Evolutionary conservation across 768 basidiomycete genomes (phyloP).

Genomic region (Megacollybia marginata): DNA sequence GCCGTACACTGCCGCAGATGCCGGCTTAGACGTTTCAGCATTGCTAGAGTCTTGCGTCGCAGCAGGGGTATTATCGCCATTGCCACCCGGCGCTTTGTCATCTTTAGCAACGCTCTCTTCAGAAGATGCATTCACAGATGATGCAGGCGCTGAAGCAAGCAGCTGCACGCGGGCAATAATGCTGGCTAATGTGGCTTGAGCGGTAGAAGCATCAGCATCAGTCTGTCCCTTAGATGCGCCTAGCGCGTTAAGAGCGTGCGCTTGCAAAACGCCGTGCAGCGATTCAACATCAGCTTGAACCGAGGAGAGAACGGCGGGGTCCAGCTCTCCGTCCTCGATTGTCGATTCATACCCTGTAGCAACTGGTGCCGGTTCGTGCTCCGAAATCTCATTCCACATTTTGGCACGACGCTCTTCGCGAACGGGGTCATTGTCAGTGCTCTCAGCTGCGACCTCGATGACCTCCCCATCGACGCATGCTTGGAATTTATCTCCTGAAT

Average conservation of each 20-base stretch:
- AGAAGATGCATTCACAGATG: neutral
- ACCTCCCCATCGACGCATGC: neutral
- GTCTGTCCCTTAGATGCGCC: constrained; percentile 9
- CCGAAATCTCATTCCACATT: constrained; percentile 3
- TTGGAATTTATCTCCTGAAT: constrained; percentile 23
- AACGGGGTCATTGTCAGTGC: neutral
- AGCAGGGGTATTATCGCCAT: neutral
- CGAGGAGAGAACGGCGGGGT: neutral
- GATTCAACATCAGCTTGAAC: neutral
- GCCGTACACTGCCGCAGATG: constrained; percentile 51
- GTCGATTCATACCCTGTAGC: constrained; percentile 7
- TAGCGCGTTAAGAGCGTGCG: neutral
- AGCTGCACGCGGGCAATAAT: constrained; percentile 67
- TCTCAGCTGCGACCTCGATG: neutral
- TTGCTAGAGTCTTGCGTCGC: constrained; percentile 2
- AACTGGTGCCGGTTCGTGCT: constrained; percentile 19
- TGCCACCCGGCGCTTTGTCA: no score
- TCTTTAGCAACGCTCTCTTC: no score
- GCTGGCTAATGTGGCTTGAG: constrained; percentile 65
- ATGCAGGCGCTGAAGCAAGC: constrained; percentile 27
- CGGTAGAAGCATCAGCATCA: constrained; percentile 35
- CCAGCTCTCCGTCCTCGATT: neutral
- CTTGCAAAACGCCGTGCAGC: constrained; percentile 1
- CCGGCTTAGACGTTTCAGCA: constrained; percentile 3
- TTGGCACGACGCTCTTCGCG: no score